These are phyloP conservation scores for Neofusicoccum sp. DNA, from an alignment of 2,329 filamentous ascomycete species.

Conservation along the genomic window DNA sequence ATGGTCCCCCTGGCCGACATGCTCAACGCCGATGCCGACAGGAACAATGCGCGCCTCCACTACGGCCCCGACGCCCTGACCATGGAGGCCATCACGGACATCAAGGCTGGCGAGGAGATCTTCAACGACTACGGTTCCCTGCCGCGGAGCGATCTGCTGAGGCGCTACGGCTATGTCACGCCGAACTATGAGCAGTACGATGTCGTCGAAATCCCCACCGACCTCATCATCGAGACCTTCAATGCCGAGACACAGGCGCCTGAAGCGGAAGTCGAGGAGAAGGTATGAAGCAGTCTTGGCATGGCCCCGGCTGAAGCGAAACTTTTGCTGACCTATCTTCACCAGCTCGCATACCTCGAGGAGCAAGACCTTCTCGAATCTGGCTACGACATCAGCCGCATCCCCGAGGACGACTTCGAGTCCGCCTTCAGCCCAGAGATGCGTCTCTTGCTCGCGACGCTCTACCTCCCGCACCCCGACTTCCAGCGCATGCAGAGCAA, in stretches of 20 bases:
- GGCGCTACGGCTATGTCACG: conserved; percentile 86
- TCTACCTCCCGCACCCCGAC: conserved; percentile 41
- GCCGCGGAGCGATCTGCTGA: conserved; percentile 75
- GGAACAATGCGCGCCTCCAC: conserved; percentile 69
- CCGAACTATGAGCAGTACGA: conserved; percentile 74
- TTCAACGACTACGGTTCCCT: conserved; percentile 88
- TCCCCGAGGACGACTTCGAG: conserved; percentile 27
- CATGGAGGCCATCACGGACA: conserved; percentile 68
- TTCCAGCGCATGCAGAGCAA: conserved; percentile 43
- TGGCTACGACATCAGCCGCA: conserved; percentile 58
- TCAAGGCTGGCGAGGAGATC: conserved; percentile 71
- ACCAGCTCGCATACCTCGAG: conserved; percentile 55
- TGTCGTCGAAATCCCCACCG: conserved; percentile 73
- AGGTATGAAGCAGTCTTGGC: conserved; percentile 30
- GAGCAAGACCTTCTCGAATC: conserved; percentile 68
- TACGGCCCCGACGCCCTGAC: conserved; percentile 61
- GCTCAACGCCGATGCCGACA: conserved; percentile 79
- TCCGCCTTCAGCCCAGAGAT: conserved; percentile 43
- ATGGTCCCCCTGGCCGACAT: conserved; percentile 92
- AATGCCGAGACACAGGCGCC: conserved; percentile 43
- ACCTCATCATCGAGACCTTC: conserved; percentile 52
- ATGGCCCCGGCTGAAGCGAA: background rate
- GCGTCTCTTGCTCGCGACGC: conserved; percentile 43
- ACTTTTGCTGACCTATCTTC: background rate
- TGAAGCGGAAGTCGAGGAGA: conserved; percentile 27